Evolutionary conservation across 225 moss, liverwort and hornwort species (phyloP).

Genomic region (Bryoerythrophyllum caledonicum): DNA sequence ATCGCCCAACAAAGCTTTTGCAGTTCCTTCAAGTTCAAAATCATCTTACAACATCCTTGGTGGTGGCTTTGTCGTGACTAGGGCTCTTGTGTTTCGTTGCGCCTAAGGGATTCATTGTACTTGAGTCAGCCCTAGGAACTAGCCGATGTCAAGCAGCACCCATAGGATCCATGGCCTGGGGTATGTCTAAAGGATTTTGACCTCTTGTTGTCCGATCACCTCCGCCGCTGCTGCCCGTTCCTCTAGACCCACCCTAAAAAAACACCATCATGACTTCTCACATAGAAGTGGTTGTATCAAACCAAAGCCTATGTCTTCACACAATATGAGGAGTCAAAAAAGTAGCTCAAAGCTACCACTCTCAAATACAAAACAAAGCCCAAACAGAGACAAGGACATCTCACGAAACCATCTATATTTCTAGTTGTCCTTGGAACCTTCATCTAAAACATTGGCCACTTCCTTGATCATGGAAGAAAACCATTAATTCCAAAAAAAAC

Average conservation of each 20-base stretch:
- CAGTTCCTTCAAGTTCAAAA: not conserved
- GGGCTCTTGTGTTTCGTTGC: conserved; percentile 84
- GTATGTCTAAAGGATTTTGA: conserved; percentile 64
- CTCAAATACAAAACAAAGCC: not conserved
- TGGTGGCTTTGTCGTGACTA: conserved; percentile 73
- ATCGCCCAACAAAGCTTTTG: not conserved
- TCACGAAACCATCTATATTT: not conserved
- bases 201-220: conserved; percentile 67
- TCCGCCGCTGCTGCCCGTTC: conserved; percentile 56
- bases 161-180: conserved; percentile 62
- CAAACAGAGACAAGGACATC: not conserved
- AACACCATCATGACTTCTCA: conserved; percentile 1
- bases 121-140: conserved; percentile 58
- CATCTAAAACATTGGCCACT: not conserved
- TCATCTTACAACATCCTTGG: conserved; percentile 75
- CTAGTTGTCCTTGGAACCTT: not conserved
- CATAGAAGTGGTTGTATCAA: not conserved
- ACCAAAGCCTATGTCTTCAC: no score
- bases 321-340: conserved; percentile 6
- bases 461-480: no score
- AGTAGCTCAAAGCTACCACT: not conserved
- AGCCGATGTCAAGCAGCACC: conserved; percentile 77
- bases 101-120: conserved; percentile 60
- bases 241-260: conserved; percentile 65
- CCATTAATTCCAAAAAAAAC: no score